phyloP scores from a whole-genome alignment of 1,284 basidiomycete genomes.

The Chalciporus sp. region DNA sequence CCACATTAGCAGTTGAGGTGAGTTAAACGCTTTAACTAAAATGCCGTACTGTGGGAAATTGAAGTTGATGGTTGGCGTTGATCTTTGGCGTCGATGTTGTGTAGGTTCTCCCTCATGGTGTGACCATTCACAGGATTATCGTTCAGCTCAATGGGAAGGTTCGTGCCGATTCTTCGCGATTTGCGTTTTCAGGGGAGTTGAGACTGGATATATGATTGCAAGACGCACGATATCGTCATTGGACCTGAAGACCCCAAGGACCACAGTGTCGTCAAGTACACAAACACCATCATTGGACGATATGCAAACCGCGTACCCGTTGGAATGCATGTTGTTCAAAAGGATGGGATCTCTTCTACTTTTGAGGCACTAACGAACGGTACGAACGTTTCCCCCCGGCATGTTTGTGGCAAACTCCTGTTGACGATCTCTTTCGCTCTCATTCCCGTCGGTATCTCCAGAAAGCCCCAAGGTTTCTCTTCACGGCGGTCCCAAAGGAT shows the following conservation, averaged over 20 bases:
- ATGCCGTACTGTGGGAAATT: neutral
- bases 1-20: conserved; percentile 60
- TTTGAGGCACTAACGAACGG: conserved; percentile 57
- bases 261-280: conserved; percentile 65
- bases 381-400: conserved; percentile 28
- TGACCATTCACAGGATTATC: conserved; percentile 66
- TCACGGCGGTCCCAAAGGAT: conserved; percentile 70
- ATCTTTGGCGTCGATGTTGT: neutral
- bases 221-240: conserved; percentile 76
- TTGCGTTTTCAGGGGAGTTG: neutral
- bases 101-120: conserved; percentile 64
- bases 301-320: conserved; percentile 73
- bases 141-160: conserved; percentile 67
- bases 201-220: neutral
- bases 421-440: neutral
- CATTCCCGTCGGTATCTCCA: conserved; percentile 20
- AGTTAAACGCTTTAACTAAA: conserved; percentile 1
- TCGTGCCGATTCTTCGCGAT: conserved; percentile 15
- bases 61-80: neutral
- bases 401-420: neutral
- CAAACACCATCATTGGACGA: conserved; percentile 71
- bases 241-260: conserved; percentile 66
- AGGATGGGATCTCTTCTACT: conserved; percentile 51
- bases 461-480: conserved; percentile 66
- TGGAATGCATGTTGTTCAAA: conserved; percentile 52